These are phyloP conservation scores for Novymonas esmeraldas DNA, from an alignment of 208 protist species.

Conservation along the genomic window DNA sequence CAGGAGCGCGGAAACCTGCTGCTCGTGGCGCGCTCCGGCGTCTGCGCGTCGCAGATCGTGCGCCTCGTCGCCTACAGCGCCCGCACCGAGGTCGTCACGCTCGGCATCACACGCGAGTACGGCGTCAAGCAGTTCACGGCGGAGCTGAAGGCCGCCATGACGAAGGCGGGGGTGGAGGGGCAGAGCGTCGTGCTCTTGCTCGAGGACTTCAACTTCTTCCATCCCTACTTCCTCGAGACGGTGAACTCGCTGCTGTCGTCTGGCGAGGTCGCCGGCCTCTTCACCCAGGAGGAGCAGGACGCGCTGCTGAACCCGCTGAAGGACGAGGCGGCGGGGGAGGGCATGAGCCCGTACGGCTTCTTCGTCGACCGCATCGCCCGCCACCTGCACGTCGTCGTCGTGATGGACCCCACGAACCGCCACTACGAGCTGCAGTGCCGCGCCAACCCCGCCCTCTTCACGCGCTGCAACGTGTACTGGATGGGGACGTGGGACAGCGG, in stretches of 20 bases:
- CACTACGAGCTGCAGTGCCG: constrained; percentile 93
- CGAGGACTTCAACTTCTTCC: constrained; percentile 96
- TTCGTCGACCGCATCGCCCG: constrained; percentile 91
- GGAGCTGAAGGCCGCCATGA: constrained; percentile 95
- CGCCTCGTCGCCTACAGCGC: constrained; percentile 92
- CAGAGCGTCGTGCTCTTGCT: constrained; percentile 92
- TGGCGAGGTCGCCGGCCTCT: constrained; percentile 97
- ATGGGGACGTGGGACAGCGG: constrained; percentile 92
- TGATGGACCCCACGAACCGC: constrained; percentile 95
- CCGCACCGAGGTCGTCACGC: constrained; percentile 88
- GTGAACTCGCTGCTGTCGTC: constrained; percentile 97
- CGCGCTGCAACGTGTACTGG: constrained; percentile 96
- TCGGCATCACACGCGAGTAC: constrained; percentile 93
- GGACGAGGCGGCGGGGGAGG: constrained; percentile 85
- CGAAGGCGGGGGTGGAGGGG: constrained; percentile 90
- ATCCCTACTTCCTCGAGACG: constrained; percentile 90
- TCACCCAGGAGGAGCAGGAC: constrained; percentile 96
- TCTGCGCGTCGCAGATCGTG: constrained; percentile 92
- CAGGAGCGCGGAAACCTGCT: constrained; percentile 94
- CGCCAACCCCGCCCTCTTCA: constrained; percentile 97
- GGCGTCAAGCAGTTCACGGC: constrained; percentile 92
- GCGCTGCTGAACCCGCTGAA: constrained; percentile 93
- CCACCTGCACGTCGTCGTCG: constrained; percentile 95
- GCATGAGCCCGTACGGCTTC: constrained; percentile 87
- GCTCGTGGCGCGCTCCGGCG: constrained; percentile 93